These are phyloP conservation scores for Lachnellula arida DNA, from an alignment of 2,329 filamentous ascomycete species.

Conservation along the genomic window DNA sequence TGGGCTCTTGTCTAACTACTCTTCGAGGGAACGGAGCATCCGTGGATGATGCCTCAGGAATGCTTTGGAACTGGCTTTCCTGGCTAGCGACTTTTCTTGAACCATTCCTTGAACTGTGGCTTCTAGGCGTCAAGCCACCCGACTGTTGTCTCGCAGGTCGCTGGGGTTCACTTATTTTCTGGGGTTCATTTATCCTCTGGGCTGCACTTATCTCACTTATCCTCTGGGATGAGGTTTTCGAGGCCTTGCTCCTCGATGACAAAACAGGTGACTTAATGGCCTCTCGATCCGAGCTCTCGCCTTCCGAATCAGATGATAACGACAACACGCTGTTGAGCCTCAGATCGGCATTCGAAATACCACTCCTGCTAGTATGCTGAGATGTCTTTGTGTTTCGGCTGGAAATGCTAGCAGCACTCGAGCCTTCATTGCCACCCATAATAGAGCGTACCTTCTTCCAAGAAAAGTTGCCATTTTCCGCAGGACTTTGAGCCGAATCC, in stretches of 20 bases:
- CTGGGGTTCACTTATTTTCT: not conserved
- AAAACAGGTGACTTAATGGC: slow-evolving; percentile 6
- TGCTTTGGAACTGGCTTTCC: slow-evolving; percentile 12
- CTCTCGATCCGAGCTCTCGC: slow-evolving; percentile 18
- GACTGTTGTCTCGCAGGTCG: slow-evolving; percentile 6
- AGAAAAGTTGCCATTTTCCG: slow-evolving; percentile 18
- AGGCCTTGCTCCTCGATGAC: slow-evolving; percentile 1
- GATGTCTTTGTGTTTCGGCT: slow-evolving; percentile 31
- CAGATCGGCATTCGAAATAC: slow-evolving; percentile 27
- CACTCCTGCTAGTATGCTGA: slow-evolving; percentile 25
- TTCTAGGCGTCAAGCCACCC: slow-evolving; percentile 6
- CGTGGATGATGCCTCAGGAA: slow-evolving; percentile 14
- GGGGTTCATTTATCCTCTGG: not conserved
- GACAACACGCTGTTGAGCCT: slow-evolving; percentile 31
- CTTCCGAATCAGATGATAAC: slow-evolving; percentile 31
- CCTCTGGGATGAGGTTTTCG: not conserved
- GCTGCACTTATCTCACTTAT: not conserved
- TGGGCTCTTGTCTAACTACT: not conserved
- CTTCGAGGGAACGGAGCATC: not conserved
- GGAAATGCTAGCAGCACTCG: slow-evolving; percentile 29
- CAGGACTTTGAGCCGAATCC: not conserved
- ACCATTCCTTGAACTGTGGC: slow-evolving; percentile 3
- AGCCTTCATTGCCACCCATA: slow-evolving; percentile 9
- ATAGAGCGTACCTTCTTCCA: slow-evolving; percentile 26
- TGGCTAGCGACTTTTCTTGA: not conserved